Evolutionary conservation across 129 eudicot species (phyloP).

Genomic region (Artemisia tridentata): DNA sequence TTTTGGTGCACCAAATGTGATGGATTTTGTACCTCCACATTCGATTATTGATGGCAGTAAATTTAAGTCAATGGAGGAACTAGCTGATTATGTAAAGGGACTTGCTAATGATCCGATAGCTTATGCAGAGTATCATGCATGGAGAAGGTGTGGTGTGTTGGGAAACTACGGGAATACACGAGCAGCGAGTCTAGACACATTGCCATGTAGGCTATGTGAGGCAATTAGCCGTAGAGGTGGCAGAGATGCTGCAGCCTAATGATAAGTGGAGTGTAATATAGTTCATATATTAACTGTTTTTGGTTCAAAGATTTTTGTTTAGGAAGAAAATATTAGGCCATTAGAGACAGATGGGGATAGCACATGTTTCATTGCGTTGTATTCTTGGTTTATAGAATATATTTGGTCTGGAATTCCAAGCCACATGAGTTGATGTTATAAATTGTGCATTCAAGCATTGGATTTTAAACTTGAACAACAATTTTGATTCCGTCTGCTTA

Average conservation of each 20-base stretch:
- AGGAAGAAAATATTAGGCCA: constrained; percentile 3
- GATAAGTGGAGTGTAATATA: constrained; percentile 27
- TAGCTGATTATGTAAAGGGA: constrained; percentile 70
- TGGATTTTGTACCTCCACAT: constrained; percentile 96
- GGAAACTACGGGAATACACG: constrained; percentile 73
- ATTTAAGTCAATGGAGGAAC: constrained; percentile 65
- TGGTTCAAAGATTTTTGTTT: constrained; percentile 19
- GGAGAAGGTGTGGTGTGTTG: constrained; percentile 94
- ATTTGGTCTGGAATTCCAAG: background rate
- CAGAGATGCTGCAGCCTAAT: constrained; percentile 48
- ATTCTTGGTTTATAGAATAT: background rate
- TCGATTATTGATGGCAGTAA: constrained; percentile 84
- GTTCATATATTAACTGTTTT: constrained; percentile 23
- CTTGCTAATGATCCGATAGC: constrained; percentile 88
- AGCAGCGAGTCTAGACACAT: constrained; percentile 77
- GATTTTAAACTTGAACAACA: constrained; percentile 13
- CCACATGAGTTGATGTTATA: background rate
- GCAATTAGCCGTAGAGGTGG: constrained; percentile 75
- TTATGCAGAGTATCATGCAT: constrained; percentile 91
- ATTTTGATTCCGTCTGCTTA: constrained; percentile 9
- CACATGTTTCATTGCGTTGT: background rate
- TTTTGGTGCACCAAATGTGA: constrained; percentile 93
- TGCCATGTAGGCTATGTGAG: constrained; percentile 88
- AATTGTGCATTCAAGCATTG: background rate
- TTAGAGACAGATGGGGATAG: constrained; percentile 18